A percentile compares a stretch with the other conserved stretches of the same genome.
phyloP scores from a whole-genome alignment of 1,139 yeast species.

The Candida tropicalis region DNA sequence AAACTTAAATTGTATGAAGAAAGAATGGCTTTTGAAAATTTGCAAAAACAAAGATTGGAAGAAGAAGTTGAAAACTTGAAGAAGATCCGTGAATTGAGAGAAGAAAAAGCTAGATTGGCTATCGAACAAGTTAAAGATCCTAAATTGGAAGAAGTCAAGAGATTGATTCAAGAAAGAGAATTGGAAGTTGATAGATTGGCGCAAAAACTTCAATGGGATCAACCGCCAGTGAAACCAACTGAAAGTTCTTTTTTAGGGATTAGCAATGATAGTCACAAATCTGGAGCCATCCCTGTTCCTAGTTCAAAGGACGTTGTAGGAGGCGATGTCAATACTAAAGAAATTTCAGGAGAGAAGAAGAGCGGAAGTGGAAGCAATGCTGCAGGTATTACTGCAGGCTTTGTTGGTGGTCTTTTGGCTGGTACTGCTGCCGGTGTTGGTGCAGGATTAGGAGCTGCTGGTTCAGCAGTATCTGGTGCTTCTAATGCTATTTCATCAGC shows the following conservation, averaged over 20 bases:
- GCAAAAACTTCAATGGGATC: slow-evolving; percentile 2
- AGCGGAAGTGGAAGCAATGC: slow-evolving; percentile 11
- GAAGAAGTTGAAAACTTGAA: slow-evolving; percentile 45
- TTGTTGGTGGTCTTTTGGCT: slow-evolving; percentile 12
- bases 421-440: slow-evolving; percentile 16
- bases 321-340: slow-evolving; percentile 3
- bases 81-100: slow-evolving; percentile 40
- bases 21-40: slow-evolving; percentile 38
- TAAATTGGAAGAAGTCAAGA: slow-evolving; percentile 33
- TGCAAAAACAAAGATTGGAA: slow-evolving; percentile 36
- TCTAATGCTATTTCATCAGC: slow-evolving; percentile 7
- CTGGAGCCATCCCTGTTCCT: slow-evolving; percentile 13
- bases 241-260: slow-evolving; percentile 12
- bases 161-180: slow-evolving; percentile 40
- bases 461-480: slow-evolving; percentile 7
- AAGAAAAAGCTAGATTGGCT: slow-evolving; percentile 39
- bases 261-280: slow-evolving; percentile 11
- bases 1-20: slow-evolving; percentile 32
- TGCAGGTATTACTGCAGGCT: slow-evolving; percentile 17
- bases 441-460: slow-evolving; percentile 13
- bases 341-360: slow-evolving; percentile 4
- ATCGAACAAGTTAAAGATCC: slow-evolving; percentile 26
- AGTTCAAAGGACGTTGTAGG: slow-evolving; percentile 7
- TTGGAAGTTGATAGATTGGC: slow-evolving; percentile 35
- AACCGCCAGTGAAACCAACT: neutral